Percentiles rank a stretch among this genome's conserved stretches.
phyloP scores from a whole-genome alignment of 495 filamentous ascomycete species.

The Darksidea phi region DNA sequence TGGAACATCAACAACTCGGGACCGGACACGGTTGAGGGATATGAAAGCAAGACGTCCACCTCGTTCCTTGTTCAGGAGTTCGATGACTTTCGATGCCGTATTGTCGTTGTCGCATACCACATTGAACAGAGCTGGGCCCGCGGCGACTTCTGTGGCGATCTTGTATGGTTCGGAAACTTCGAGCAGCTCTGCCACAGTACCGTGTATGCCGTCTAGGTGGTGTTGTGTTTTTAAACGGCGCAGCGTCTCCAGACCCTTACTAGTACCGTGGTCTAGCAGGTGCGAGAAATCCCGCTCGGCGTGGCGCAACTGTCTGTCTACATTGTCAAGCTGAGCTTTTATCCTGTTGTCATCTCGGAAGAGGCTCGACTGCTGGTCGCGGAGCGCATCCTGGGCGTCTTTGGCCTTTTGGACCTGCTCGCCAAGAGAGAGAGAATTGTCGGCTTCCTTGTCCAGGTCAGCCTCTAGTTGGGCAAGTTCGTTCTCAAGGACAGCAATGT shows the following conservation, averaged over 20 bases:
- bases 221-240: constrained; percentile 73
- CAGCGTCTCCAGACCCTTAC: constrained; percentile 77
- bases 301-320: constrained; percentile 67
- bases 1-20: constrained; percentile 69
- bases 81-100: constrained; percentile 77
- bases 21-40: constrained; percentile 77
- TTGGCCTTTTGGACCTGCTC: constrained; percentile 75
- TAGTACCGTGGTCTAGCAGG: constrained; percentile 86
- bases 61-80: constrained; percentile 73
- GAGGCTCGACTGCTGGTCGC: constrained; percentile 85
- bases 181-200: constrained; percentile 87
- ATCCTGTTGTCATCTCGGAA: constrained; percentile 89
- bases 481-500: constrained; percentile 68
- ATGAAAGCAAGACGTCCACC: constrained; percentile 93
- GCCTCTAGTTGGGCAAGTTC: constrained; percentile 69
- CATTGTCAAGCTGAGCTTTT: constrained; percentile 70
- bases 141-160: constrained; percentile 87
- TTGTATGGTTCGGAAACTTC: constrained; percentile 81
- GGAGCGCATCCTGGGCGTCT: constrained; percentile 73
- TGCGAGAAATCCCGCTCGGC: constrained; percentile 75
- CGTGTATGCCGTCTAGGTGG: constrained; percentile 83
- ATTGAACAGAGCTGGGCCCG: constrained; percentile 90
- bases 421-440: constrained; percentile 65
- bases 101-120: constrained; percentile 93
- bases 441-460: constrained; percentile 74